Conservation (phyloP, 371 early-diverging fungal genomes). For the Dichotomocladium elegans region DNA sequence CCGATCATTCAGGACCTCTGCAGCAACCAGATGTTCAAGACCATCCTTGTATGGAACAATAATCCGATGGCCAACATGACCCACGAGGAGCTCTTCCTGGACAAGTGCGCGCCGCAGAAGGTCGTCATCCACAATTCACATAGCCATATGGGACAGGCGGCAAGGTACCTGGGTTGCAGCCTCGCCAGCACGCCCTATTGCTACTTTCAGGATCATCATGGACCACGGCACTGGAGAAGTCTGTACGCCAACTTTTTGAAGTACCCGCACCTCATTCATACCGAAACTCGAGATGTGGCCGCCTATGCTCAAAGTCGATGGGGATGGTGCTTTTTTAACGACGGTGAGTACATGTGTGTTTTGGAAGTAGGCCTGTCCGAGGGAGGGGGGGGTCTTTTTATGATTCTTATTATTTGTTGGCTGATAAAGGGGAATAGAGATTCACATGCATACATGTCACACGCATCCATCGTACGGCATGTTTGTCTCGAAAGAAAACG, state of each 20-base stretch:
- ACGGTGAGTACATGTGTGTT: conserved; percentile 38
- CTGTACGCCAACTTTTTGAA: conserved; percentile 61
- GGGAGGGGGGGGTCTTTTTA: neutral
- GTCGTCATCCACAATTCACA: conserved; percentile 51
- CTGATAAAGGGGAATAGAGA: conserved; percentile 18
- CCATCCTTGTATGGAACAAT: conserved; percentile 60
- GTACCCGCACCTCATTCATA: conserved; percentile 53
- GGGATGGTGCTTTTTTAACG: conserved; percentile 64
- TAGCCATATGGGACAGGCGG: conserved; percentile 43
- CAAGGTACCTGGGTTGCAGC: conserved; percentile 60
- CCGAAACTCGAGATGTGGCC: conserved; percentile 43
- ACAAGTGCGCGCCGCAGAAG: conserved; percentile 31
- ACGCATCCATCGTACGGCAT: conserved; percentile 53
- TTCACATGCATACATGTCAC: conserved; percentile 57
- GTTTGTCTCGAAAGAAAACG: conserved; percentile 49
- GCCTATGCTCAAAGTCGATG: conserved; percentile 55
- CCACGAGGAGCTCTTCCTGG: neutral
- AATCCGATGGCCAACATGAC: conserved; percentile 45
- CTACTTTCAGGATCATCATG: conserved; percentile 58
- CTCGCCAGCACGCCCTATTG: conserved; percentile 59
- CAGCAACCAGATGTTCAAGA: conserved; percentile 56
- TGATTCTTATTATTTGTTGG: neutral
- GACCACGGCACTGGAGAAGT: conserved; percentile 42
- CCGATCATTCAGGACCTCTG: conserved; percentile 51
- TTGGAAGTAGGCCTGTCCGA: neutral